phyloP scores from a whole-genome alignment of 352 stramenopile species.

The Phytophthora palmivora region DNA sequence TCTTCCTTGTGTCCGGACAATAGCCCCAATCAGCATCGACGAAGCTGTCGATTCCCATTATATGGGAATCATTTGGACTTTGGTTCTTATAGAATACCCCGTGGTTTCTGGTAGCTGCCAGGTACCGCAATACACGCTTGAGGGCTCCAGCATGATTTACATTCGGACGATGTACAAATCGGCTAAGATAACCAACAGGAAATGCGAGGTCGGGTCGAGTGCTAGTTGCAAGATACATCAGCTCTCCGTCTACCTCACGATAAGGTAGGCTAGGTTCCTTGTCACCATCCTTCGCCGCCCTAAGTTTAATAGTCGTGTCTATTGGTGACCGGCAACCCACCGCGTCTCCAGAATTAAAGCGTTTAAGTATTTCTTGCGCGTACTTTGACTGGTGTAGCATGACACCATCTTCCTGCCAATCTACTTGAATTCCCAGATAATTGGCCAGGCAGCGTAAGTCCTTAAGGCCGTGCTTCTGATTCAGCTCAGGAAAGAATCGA shows the following conservation, averaged over 20 bases:
- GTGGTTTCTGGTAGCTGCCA: conserved; percentile 3
- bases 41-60: too few relatives aligned
- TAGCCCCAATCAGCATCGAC: too few relatives aligned
- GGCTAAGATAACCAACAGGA: conserved; percentile 18
- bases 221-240: conserved; percentile 36
- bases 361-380: neutral
- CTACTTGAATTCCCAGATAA: neutral
- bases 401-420: neutral
- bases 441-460: neutral
- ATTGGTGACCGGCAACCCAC: conserved; percentile 4
- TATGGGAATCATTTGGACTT: too few relatives aligned
- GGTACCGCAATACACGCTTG: conserved; percentile 1
- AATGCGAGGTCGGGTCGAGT: conserved; percentile 26
- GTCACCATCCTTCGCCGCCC: neutral
- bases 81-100: too few relatives aligned
- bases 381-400: neutral
- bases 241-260: conserved; percentile 9
- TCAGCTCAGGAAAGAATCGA: conserved; percentile 7
- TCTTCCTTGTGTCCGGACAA: too few relatives aligned
- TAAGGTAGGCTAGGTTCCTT: conserved; percentile 1
- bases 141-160: conserved; percentile 6
- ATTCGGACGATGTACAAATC: conserved; percentile 1
- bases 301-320: conserved; percentile 5
- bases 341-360: conserved; percentile 10
- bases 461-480: conserved; percentile 11